A percentile compares a stretch with the other conserved stretches of the same genome.
Conservation (phyloP, 257 asterid species). For the Jacaranda copaia region DNA sequence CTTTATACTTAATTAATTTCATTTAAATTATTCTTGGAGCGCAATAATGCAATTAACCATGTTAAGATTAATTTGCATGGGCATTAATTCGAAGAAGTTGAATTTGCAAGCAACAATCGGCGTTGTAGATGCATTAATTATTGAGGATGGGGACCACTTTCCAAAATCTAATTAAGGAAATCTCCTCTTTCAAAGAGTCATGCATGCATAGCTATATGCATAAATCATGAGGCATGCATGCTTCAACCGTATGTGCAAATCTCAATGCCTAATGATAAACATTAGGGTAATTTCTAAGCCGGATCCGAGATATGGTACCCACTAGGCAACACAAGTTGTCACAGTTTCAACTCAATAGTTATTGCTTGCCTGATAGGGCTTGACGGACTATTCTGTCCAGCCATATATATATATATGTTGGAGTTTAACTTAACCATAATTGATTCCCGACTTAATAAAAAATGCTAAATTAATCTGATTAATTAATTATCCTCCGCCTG, state of each 20-base stretch:
- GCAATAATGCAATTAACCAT: not conserved
- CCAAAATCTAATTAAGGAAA: slow-evolving; percentile 38
- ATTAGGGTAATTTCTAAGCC: slow-evolving; percentile 33
- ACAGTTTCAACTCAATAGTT: not conserved
- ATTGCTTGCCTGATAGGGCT: not conserved
- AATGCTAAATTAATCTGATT: too few species aligned
- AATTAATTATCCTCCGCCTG: too few species aligned
- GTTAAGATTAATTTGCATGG: not conserved
- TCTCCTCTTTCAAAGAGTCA: slow-evolving; percentile 17
- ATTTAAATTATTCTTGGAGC: too few species aligned
- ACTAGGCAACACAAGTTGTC: slow-evolving; percentile 20
- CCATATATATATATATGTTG: too few species aligned
- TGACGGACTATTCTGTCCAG: too few species aligned
- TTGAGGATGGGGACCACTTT: slow-evolving; percentile 42
- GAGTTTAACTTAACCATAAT: too few species aligned
- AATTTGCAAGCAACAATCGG: slow-evolving; percentile 3
- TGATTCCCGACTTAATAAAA: too few species aligned
- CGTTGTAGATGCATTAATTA: not conserved
- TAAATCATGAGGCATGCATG: not conserved
- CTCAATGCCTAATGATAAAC: slow-evolving; percentile 26
- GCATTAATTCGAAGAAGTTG: slow-evolving; percentile 3
- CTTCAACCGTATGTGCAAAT: not conserved
- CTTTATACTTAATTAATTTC: too few species aligned
- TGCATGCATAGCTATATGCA: slow-evolving; percentile 30
- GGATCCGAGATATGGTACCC: slow-evolving; percentile 28